A percentile compares a stretch with the other conserved stretches of the same genome.
These are phyloP conservation scores for Sugiyamaella novakii DNA, from an alignment of 1,139 yeast species.

Conservation along the genomic window DNA sequence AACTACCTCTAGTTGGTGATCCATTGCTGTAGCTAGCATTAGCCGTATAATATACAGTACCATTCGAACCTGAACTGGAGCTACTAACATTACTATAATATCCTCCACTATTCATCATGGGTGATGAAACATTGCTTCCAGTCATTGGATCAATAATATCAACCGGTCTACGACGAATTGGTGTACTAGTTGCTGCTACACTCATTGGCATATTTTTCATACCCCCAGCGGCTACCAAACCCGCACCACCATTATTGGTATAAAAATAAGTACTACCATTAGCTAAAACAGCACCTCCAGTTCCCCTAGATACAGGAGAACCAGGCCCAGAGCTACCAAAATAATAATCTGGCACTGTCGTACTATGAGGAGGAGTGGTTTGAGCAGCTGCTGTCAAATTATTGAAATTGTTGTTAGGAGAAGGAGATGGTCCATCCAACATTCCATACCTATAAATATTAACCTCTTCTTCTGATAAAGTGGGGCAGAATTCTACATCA, in stretches of 20 bases:
- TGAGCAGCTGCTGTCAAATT: constrained; percentile 21
- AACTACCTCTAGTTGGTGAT: constrained; percentile 15
- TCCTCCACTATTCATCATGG: constrained; percentile 33
- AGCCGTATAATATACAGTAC: constrained; percentile 14
- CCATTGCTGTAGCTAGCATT: constrained; percentile 8
- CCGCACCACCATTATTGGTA: background rate
- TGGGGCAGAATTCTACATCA: constrained; percentile 67
- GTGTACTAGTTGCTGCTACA: constrained; percentile 38
- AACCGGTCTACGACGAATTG: constrained; percentile 48
- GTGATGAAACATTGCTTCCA: constrained; percentile 62
- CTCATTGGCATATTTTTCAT: background rate
- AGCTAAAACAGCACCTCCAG: constrained; percentile 6
- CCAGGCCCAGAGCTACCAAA: constrained; percentile 26
- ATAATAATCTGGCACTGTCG: constrained; percentile 24
- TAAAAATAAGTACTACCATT: constrained; percentile 5
- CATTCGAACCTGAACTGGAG: background rate
- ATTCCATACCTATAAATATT: constrained; percentile 18
- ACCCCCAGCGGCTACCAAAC: constrained; percentile 7
- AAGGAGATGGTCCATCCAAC: constrained; percentile 17
- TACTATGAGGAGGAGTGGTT: constrained; percentile 26
- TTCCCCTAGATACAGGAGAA: constrained; percentile 12
- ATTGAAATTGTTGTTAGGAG: constrained; percentile 15
- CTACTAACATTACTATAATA: constrained; percentile 2
- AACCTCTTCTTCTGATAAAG: constrained; percentile 40
- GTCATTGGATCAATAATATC: constrained; percentile 75